These are phyloP conservation scores for Aspergillus melleus DNA, from an alignment of 2,329 filamentous ascomycete species.

Conservation along the genomic window DNA sequence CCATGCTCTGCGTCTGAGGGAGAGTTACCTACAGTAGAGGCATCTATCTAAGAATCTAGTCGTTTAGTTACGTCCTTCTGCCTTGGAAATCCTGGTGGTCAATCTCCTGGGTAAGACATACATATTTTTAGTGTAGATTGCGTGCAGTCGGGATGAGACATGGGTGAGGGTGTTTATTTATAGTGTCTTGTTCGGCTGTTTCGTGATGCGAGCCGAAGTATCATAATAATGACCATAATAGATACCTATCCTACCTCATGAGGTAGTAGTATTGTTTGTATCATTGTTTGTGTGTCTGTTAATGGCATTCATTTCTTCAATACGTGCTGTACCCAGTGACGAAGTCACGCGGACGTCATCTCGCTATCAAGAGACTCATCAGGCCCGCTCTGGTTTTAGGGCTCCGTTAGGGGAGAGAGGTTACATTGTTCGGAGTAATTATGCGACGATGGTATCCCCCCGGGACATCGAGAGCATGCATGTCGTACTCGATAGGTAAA, in stretches of 20 bases:
- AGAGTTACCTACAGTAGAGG: neutral
- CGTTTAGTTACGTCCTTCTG: neutral
- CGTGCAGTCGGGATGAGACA: neutral
- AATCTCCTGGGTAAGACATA: slow-evolving; percentile 9
- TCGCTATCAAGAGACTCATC: neutral
- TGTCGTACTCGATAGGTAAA: neutral
- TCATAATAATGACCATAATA: neutral
- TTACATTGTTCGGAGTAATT: neutral
- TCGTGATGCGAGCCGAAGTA: neutral
- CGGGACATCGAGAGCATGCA: neutral
- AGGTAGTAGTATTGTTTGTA: neutral
- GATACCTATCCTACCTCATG: neutral
- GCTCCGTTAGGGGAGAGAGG: neutral
- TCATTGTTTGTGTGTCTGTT: neutral
- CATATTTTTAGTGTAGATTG: slow-evolving; percentile 3
- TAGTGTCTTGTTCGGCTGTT: neutral
- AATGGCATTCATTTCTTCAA: neutral
- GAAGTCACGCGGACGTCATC: neutral
- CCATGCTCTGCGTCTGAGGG: neutral
- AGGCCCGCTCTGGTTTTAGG: neutral
- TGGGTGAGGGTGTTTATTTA: neutral
- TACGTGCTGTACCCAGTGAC: neutral
- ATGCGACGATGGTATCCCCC: neutral
- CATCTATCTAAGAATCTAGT: neutral
- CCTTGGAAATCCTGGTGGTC: neutral